Conservation (phyloP, 2,329 filamentous ascomycete species). For the Fusarium sublunatum region DNA sequence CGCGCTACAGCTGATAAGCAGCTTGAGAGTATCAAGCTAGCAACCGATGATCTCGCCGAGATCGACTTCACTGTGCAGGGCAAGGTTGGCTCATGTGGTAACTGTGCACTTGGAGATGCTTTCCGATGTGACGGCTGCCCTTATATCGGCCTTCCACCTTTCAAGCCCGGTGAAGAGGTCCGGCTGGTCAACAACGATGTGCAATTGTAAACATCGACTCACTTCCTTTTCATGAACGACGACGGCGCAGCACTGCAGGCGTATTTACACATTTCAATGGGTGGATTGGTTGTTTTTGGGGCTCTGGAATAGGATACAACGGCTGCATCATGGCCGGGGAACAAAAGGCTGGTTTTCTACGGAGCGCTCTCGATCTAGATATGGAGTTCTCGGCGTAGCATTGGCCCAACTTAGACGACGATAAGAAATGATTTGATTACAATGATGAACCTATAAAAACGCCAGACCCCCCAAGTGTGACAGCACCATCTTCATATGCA, state of each 20-base stretch:
- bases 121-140: conserved; percentile 80
- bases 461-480: conserved; percentile 35
- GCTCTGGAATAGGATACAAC: conserved; percentile 36
- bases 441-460: conserved; percentile 26
- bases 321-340: conserved; percentile 29
- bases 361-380: conserved; percentile 43
- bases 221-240: conserved; percentile 27
- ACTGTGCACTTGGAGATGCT: conserved; percentile 92
- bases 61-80: conserved; percentile 98
- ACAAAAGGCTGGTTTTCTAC: conserved; percentile 35
- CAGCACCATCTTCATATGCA: conserved; percentile 26
- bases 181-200: conserved; percentile 85
- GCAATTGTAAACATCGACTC: conserved; percentile 70
- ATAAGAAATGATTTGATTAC: conserved; percentile 34
- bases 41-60: conserved; percentile 80
- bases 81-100: conserved; percentile 94
- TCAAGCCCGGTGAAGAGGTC: conserved; percentile 97
- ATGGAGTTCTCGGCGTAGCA: conserved; percentile 43
- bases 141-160: conserved; percentile 91
- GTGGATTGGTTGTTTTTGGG: conserved; percentile 33
- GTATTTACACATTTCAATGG: conserved; percentile 39
- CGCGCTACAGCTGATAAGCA: conserved; percentile 73
- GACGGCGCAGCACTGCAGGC: conserved; percentile 40
- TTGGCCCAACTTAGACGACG: conserved; percentile 39
- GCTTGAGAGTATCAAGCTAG: conserved; percentile 77